A percentile compares a stretch with the other conserved stretches of the same genome.
These are phyloP conservation scores for Mortierella sp. DNA, from an alignment of 371 early-diverging fungal genomes.

Conservation along the genomic window DNA sequence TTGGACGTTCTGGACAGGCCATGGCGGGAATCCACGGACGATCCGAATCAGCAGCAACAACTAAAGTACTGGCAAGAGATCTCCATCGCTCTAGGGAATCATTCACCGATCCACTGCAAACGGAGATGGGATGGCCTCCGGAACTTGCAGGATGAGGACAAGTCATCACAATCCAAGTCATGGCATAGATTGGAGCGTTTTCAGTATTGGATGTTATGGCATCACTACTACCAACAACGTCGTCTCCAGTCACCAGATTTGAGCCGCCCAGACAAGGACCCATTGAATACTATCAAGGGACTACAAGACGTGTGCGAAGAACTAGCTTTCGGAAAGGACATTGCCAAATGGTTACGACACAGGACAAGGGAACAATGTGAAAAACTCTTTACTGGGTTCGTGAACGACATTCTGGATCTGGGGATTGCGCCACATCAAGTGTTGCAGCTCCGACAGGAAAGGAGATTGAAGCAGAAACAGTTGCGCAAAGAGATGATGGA, in stretches of 20 bases:
- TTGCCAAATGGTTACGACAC: conserved; percentile 43
- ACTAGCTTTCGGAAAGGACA: conserved; percentile 25
- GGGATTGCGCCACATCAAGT: not conserved
- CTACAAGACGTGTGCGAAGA: conserved; percentile 2
- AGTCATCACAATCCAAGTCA: conserved; percentile 18
- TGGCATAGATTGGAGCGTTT: conserved; percentile 38
- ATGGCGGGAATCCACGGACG: not conserved
- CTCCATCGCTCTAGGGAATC: conserved; percentile 35
- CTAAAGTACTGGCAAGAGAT: conserved; percentile 29
- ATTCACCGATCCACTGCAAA: conserved; percentile 38
- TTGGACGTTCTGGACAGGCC: conserved; percentile 14
- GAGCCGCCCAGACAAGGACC: no score
- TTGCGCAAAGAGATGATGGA: not conserved
- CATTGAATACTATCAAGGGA: no score
- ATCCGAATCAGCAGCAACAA: conserved; percentile 6
- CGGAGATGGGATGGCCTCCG: conserved; percentile 37
- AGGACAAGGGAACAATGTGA: conserved; percentile 19
- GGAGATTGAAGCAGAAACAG: not conserved
- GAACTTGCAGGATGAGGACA: conserved; percentile 17
- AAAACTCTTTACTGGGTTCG: conserved; percentile 11
- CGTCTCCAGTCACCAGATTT: not conserved
- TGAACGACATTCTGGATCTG: conserved; percentile 7
- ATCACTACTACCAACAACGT: conserved; percentile 12
- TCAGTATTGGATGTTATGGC: conserved; percentile 50
- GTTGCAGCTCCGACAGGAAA: not conserved